These are phyloP conservation scores for Stagonosporopsis chrysanthemi DNA, from an alignment of 2,329 filamentous ascomycete genomes.

Conservation along the genomic window DNA sequence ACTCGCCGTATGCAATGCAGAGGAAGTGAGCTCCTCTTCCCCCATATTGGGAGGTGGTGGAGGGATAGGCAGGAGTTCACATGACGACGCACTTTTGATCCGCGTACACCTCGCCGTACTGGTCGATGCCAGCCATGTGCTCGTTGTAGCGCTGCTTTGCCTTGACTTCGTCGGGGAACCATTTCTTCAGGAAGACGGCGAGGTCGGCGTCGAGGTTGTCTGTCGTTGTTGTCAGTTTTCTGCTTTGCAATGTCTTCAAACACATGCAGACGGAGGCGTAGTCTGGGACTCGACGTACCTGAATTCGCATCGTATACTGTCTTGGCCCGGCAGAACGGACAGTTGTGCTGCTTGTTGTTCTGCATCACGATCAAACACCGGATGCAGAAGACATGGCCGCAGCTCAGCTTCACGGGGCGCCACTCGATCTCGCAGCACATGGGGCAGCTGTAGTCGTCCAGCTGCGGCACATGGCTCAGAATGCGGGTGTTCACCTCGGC, in stretches of 20 bases:
- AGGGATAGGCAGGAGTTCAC: constrained; percentile 44
- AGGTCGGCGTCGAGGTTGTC: constrained; percentile 75
- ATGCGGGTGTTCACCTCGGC: constrained; percentile 76
- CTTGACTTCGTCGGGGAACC: constrained; percentile 78
- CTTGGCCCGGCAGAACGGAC: constrained; percentile 77
- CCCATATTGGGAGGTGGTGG: no score
- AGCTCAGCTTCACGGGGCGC: constrained; percentile 78
- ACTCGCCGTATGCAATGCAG: neutral
- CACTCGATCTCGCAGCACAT: constrained; percentile 82
- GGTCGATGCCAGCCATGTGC: constrained; percentile 74
- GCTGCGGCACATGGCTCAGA: constrained; percentile 75
- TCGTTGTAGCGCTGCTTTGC: constrained; percentile 71
- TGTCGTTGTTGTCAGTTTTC: constrained; percentile 30
- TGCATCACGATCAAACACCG: constrained; percentile 83
- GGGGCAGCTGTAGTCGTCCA: constrained; percentile 85
- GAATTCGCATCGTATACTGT: constrained; percentile 75
- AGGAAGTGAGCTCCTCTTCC: neutral
- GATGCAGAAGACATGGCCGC: constrained; percentile 82
- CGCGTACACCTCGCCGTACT: constrained; percentile 72
- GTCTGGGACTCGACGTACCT: constrained; percentile 54
- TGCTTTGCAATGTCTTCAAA: no score
- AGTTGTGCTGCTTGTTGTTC: constrained; percentile 70
- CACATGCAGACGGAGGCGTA: no score
- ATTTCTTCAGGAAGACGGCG: constrained; percentile 73
- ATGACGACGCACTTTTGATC: constrained; percentile 66